Evolutionary conservation across 305 asterid genomes (phyloP).

Genomic region (Striga hermonthica): DNA sequence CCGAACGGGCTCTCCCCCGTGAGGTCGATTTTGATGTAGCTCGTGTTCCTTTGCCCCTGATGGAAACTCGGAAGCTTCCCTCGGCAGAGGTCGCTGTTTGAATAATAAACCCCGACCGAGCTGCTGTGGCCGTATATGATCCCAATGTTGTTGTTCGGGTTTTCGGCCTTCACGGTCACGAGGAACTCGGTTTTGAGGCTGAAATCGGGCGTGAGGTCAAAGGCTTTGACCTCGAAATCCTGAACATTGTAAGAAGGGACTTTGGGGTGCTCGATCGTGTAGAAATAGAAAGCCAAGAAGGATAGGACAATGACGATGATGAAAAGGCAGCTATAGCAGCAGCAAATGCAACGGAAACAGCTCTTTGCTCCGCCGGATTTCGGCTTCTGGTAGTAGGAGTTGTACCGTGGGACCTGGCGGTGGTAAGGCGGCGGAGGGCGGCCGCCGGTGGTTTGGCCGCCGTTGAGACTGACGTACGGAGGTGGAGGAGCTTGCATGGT

Average conservation of each 20-base stretch:
- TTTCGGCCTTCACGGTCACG: slow-evolving; percentile 40
- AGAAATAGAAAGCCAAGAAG: slow-evolving; percentile 34
- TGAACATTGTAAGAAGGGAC: slow-evolving; percentile 43
- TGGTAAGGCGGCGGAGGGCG: slow-evolving; percentile 31
- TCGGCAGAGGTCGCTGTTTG: slow-evolving; percentile 37
- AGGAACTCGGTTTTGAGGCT: slow-evolving; percentile 41
- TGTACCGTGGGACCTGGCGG: slow-evolving; percentile 33
- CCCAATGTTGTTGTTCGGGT: slow-evolving; percentile 46
- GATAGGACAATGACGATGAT: slow-evolving; percentile 33
- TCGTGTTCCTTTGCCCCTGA: slow-evolving; percentile 43
- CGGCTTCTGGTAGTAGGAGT: slow-evolving; percentile 27
- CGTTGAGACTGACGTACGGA: slow-evolving; percentile 37
- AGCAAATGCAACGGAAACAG: slow-evolving; percentile 45
- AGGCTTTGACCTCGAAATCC: slow-evolving; percentile 43
- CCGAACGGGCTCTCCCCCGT: slow-evolving; percentile 44
- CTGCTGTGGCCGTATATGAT: slow-evolving; percentile 42
- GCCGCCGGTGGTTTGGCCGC: slow-evolving; percentile 14
- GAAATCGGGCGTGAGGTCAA: slow-evolving; percentile 44
- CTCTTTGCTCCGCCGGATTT: slow-evolving; percentile 32
- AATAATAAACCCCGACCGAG: slow-evolving; percentile 36
- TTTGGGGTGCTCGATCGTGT: slow-evolving; percentile 36
- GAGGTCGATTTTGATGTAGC: slow-evolving; percentile 38
- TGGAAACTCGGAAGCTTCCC: slow-evolving; percentile 50
- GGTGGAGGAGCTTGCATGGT: slow-evolving; percentile 38
- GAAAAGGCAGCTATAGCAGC: slow-evolving; percentile 43